Evolutionary conservation across 2,329 filamentous ascomycete species (phyloP).

Genomic region (Triangularia setosa): DNA sequence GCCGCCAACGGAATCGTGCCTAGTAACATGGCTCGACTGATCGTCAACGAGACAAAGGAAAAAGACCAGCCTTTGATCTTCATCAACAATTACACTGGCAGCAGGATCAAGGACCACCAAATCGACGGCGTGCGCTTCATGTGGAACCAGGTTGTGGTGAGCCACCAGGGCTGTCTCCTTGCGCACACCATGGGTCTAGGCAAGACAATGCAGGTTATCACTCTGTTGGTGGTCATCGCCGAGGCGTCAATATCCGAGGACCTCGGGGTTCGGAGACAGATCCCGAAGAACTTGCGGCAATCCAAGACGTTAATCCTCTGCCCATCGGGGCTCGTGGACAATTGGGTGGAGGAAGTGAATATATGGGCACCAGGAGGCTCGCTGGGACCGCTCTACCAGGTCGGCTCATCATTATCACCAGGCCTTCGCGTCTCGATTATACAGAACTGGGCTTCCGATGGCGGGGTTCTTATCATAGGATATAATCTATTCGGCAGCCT

Average conservation of each 20-base stretch:
- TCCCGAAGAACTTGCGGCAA: constrained; percentile 61
- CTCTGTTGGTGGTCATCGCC: constrained; percentile 71
- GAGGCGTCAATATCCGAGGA: constrained; percentile 61
- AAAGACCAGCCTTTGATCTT: constrained; percentile 59
- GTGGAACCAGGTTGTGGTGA: constrained; percentile 74
- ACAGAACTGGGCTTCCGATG: constrained; percentile 55
- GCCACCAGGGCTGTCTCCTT: constrained; percentile 68
- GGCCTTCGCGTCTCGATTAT: constrained; percentile 45
- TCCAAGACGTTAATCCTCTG: constrained; percentile 70
- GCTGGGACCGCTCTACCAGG: constrained; percentile 53
- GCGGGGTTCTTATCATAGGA: constrained; percentile 73
- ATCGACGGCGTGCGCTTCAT: constrained; percentile 78
- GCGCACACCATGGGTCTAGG: constrained; percentile 90
- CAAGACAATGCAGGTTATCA: constrained; percentile 89
- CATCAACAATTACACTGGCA: constrained; percentile 60
- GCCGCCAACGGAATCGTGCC: constrained; percentile 39
- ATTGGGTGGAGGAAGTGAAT: constrained; percentile 76
- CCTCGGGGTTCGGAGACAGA: constrained; percentile 54
- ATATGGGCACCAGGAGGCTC: constrained; percentile 59
- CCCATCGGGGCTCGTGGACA: constrained; percentile 69
- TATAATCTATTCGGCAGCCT: constrained; percentile 63
- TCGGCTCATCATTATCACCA: constrained; percentile 40
- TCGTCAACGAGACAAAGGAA: constrained; percentile 64
- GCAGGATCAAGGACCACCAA: constrained; percentile 73
- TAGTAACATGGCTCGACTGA: constrained; percentile 48